These are phyloP conservation scores for Meira nashicola DNA, from an alignment of 1,284 basidiomycete genomes.

Conservation along the genomic window DNA sequence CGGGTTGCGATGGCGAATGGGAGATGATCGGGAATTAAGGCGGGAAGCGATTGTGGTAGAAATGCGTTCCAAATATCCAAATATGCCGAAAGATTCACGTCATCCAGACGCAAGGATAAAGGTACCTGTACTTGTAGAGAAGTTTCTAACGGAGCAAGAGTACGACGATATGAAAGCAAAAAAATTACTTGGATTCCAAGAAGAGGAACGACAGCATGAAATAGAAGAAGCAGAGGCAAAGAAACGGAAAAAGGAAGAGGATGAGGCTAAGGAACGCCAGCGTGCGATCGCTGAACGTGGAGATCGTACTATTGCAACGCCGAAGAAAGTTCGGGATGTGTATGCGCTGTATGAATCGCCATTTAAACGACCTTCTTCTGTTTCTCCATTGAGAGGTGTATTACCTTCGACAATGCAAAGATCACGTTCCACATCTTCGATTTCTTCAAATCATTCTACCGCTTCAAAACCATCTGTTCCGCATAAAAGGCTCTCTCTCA, in stretches of 20 bases:
- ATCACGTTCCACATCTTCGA: neutral
- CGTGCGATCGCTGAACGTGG: neutral
- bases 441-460: neutral
- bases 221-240: slow-evolving; percentile 22
- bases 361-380: neutral
- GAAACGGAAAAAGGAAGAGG: neutral
- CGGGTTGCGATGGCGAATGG: slow-evolving; percentile 42
- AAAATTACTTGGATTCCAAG: slow-evolving; percentile 38
- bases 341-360: neutral
- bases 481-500: neutral
- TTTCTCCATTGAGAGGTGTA: neutral
- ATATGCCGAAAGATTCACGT: slow-evolving; percentile 37
- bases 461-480: neutral
- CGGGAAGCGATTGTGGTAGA: slow-evolving; percentile 37
- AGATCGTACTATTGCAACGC: neutral
- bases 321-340: slow-evolving; percentile 4
- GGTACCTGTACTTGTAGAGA: slow-evolving; percentile 32
- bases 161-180: slow-evolving; percentile 40
- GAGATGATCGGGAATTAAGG: slow-evolving; percentile 24
- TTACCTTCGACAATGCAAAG: neutral
- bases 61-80: slow-evolving; percentile 40
- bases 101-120: slow-evolving; percentile 40
- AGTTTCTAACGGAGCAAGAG: slow-evolving; percentile 37
- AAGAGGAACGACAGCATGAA: slow-evolving; percentile 26
- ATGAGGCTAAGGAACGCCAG: neutral